A percentile compares a stretch with the other conserved stretches of the same genome.
Conservation (phyloP, 192 early-diverging fungal genomes). For the Coemansia sp. region DNA sequence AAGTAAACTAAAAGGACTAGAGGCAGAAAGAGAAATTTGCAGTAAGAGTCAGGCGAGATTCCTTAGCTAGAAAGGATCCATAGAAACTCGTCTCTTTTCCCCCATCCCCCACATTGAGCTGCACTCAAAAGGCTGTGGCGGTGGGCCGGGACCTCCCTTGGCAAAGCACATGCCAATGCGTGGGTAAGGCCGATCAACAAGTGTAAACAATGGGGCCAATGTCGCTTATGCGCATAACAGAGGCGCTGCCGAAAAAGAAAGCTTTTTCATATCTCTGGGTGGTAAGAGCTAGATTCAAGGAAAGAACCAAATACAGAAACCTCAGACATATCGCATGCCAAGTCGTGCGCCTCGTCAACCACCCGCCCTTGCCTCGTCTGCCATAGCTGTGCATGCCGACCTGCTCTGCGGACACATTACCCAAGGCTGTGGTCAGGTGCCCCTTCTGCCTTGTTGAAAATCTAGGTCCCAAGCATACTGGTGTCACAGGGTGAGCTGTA, state of each 20-base stretch:
- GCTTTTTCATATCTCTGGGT: neutral
- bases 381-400: slow-evolving; percentile 34
- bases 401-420: slow-evolving; percentile 20
- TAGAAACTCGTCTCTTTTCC: neutral
- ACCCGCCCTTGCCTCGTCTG: slow-evolving; percentile 13
- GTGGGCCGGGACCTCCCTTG: neutral
- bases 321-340: slow-evolving; percentile 39
- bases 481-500: too few relatives aligned
- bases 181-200: neutral
- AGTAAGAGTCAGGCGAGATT: neutral
- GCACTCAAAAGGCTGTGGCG: neutral
- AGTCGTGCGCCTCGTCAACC: slow-evolving; percentile 25
- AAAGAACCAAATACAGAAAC: slow-evolving; percentile 21
- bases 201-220: slow-evolving; percentile 4
- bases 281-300: neutral
- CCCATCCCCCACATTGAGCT: neutral
- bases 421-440: too few relatives aligned
- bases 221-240: slow-evolving; percentile 8
- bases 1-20: neutral
- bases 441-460: too few relatives aligned
- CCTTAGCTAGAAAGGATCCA: neutral
- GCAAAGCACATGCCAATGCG: neutral
- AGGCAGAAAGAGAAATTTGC: neutral
- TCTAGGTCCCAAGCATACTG: too few relatives aligned
- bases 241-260: neutral